Percentiles rank a stretch among this genome's conserved stretches.
phyloP scores from a whole-genome alignment of 1,139 yeast species.

The Hyphopichia fennica region DNA sequence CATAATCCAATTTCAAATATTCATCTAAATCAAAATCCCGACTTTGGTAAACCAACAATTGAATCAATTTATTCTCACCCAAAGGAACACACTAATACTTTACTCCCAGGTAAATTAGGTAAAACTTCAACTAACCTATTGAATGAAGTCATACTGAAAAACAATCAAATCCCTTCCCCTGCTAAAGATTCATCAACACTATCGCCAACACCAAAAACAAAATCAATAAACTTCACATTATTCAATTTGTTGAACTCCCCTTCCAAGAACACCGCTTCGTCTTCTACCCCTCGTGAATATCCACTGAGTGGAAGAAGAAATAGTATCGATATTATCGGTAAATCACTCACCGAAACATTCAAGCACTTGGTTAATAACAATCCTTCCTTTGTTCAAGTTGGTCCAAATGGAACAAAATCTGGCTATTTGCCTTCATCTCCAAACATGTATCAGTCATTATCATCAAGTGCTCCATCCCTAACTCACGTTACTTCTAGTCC shows the following conservation, averaged over 20 bases:
- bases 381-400: not conserved
- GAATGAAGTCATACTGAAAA: slow-evolving; percentile 18
- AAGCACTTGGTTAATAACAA: slow-evolving; percentile 13
- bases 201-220: slow-evolving; percentile 2
- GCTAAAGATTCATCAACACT: slow-evolving; percentile 3
- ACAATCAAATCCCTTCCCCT: slow-evolving; percentile 6
- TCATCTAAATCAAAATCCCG: slow-evolving; percentile 16
- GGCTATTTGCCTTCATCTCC: not conserved
- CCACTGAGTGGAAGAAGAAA: not conserved
- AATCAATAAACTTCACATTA: slow-evolving; percentile 7
- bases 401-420: not conserved
- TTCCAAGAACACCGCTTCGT: slow-evolving; percentile 1
- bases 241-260: slow-evolving; percentile 11
- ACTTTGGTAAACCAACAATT: slow-evolving; percentile 26
- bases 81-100: slow-evolving; percentile 4
- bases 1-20: slow-evolving; percentile 42
- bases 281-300: not conserved
- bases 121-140: slow-evolving; percentile 15
- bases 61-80: slow-evolving; percentile 23
- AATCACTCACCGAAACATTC: slow-evolving; percentile 19
- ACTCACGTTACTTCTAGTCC: not conserved
- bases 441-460: not conserved
- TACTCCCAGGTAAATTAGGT: not conserved
- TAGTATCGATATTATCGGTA: slow-evolving; percentile 13
- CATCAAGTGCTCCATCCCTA: not conserved